These are phyloP conservation scores for Carex parvula DNA, from an alignment of 176 grass and related monocot species.

Conservation along the genomic window DNA sequence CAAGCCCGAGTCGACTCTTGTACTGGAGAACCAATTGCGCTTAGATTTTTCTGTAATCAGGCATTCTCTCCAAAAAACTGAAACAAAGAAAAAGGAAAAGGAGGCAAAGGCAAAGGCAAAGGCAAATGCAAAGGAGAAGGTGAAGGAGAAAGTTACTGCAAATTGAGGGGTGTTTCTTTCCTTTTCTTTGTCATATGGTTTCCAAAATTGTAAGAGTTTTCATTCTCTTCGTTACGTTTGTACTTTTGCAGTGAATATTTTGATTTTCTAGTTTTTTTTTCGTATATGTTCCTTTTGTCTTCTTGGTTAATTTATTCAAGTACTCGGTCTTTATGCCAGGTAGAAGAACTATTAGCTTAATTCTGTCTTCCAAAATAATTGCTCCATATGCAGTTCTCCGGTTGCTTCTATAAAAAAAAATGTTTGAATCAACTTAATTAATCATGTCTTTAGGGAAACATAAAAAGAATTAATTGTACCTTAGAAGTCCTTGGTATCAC, in stretches of 20 bases:
- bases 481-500: background rate
- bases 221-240: background rate
- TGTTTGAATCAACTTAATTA: background rate
- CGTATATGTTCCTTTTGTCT: constrained; percentile 1
- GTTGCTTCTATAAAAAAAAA: background rate
- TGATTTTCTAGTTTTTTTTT: constrained; percentile 6
- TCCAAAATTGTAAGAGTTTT: constrained; percentile 7
- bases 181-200: constrained; percentile 11
- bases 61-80: constrained; percentile 32
- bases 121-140: no score
- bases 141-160: background rate
- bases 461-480: background rate
- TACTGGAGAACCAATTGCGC: constrained; percentile 51
- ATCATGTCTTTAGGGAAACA: background rate
- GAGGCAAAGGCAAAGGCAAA: background rate
- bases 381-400: background rate
- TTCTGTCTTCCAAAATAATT: background rate
- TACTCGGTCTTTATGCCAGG: background rate
- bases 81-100: constrained; percentile 23
- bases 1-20: constrained; percentile 61
- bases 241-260: constrained; percentile 12
- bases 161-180: background rate
- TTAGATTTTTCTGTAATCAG: constrained; percentile 75
- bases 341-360: background rate
- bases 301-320: background rate